phyloP scores from a whole-genome alignment of 805 yeast species.

The Candida rishiriensis region DNA sequence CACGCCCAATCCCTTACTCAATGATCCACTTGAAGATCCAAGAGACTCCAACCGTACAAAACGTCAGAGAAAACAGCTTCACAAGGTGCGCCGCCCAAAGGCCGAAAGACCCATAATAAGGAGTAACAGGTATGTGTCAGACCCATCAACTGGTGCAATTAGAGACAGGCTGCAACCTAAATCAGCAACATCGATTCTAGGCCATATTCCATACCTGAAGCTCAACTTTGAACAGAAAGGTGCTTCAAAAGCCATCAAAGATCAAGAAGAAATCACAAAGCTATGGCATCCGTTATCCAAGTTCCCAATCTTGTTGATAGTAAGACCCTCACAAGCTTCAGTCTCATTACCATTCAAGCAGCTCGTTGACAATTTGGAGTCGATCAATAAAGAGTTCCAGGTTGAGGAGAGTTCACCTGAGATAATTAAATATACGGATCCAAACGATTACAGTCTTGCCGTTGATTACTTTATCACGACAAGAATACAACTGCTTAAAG shows the following conservation, averaged over 20 bases:
- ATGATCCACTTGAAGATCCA: too few relatives aligned
- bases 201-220: not conserved
- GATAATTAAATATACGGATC: conserved; percentile 10
- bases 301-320: conserved; percentile 18
- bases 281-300: conserved; percentile 10
- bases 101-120: too few relatives aligned
- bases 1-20: too few relatives aligned
- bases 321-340: conserved; percentile 8
- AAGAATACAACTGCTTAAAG: conserved; percentile 4
- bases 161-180: too few relatives aligned
- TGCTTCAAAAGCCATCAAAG: not conserved
- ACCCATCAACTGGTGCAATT: too few relatives aligned
- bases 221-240: not conserved
- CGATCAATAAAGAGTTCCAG: conserved; percentile 12
- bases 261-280: not conserved
- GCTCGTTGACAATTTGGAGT: conserved; percentile 17
- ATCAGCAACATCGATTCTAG: not conserved
- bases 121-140: too few relatives aligned
- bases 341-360: conserved; percentile 13
- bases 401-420: not conserved
- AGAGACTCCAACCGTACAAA: too few relatives aligned
- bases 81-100: too few relatives aligned
- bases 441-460: conserved; percentile 15
- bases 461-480: conserved; percentile 18
- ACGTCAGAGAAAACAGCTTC: too few relatives aligned